Evolutionary conservation across 169 alveolate genomes (phyloP), one percentile per base, ranked within the genome.

Genomic region (Plasmodium gallinaceum): DNA sequence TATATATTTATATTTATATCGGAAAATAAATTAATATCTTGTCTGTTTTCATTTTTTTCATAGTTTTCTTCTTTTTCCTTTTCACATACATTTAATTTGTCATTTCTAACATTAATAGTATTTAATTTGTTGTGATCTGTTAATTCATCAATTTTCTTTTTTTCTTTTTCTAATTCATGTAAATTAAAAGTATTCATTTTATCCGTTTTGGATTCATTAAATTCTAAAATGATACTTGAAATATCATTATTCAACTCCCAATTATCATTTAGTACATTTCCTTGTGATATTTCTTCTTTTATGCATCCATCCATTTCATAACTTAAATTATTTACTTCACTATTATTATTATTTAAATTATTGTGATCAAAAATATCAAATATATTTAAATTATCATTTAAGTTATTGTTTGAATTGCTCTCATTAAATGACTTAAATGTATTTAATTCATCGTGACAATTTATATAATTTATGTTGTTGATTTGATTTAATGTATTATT

Each of bases 1-100:
- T 86, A 86, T n/a, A 86, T 14, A 72, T 86, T 86, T 60, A 86
- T 60, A 74, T 72, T 14, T 14, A 86, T 72, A 64, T 86, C 51
- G 14, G 68, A 61, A 66, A 68, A 37, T 5, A 16, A 32, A 45
- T 10, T 43, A 60, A 64, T n/a, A 42, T 37, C 18, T 43, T 48
- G 5, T 54, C 45, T 20, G 10, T 48, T 9, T 32, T 58, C 54
- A 42, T 16, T 12, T 18, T 54, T 18, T 54, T 22, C 20, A 54
- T 16, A 54, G 14, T 54, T 18, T 54, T 54, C 32, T 54, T 12
- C 14, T 24, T 83, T 60, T 86, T 70, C 70, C 60, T 71, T 45
- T 74, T 86, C 64, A 60, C 45, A 70, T 45, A 61, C 45, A 54
- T 48, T 20, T 16, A 70, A 32, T 54, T 5, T 42, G n/a, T 10